Evolutionary conservation across 768 basidiomycete genomes (phyloP), one percentile per base, ranked within the genome.

Genomic region (Lenzites betulinus): DNA sequence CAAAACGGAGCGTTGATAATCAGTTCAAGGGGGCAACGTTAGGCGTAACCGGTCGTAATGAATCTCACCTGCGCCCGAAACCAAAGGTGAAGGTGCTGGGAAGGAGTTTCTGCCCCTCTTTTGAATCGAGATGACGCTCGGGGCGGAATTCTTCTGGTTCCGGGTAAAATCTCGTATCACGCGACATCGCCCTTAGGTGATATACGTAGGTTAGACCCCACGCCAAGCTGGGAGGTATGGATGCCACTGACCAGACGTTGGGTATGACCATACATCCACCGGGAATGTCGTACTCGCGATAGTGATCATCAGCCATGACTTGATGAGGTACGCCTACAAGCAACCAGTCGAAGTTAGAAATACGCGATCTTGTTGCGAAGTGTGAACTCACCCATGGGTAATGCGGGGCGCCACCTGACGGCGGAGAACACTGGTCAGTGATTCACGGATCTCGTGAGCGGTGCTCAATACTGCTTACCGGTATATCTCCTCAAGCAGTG

Each of bases 61-160:
- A 33, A 1, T 22, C 44, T 23, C 23, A 63, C 64, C 64, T 54
- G 13, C 65, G 58, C 13, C 65, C 65, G 35, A 66, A 66, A 12
- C 65, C 65, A 28, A 64, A 63, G 13, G 57, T 47, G 38, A 56
- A 58, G 38, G 46, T 61, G 39, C 59, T 54, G 11, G 65, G 65
- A 22, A 58, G 55, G 15, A 54, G 42, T 12, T 18, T 22, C 20
- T 35, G n/a, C 4, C 15, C 30, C n/a, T 25, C 22, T 42, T 54
- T 46, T 5, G 41, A 82, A 78, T 2, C 23, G 9, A 53, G 39
- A 35, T 26, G n/a, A 41, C 84, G 77, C 46, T 83, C 79, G 2
- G 84, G 84, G 22, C 66, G 67, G 70, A 85, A 85, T 38, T 57
- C 66, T 9, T 78, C 72, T 18, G 84, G 79, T 26, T 82, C 67